Evolutionary conservation across 2,329 filamentous ascomycete species (phyloP), one percentile per base, ranked within the genome.

Genomic region (Penicillium sp.): DNA sequence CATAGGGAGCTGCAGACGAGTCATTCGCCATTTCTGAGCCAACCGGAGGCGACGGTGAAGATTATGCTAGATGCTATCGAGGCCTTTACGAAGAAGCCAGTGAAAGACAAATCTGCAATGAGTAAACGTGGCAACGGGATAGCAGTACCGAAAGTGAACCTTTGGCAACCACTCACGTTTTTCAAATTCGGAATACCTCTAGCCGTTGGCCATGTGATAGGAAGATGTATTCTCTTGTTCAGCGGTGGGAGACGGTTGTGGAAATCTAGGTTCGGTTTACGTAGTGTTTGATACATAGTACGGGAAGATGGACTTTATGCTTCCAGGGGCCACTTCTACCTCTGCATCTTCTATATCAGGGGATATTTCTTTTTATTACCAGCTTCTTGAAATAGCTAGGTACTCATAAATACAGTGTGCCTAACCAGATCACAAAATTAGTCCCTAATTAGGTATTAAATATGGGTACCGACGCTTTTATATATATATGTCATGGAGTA

Each of bases 21-120:
- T 20, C 79, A 82, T 65, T 80, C 76, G 11, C 77, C 78, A 0
- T 78, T 82, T 65, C 57, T 82, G 62, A 81, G 79, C 63, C 66
- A 64, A 60, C 76, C 78, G 0, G 64, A 69, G 2, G 73, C 74
- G 56, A 75, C 74, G 1, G 73, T 65, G 1, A 61, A 60, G 2
- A 64, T 79, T 47, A 61, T 81, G 14, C 1, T 67, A 11, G 68
- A 75, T 52, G 75, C 75, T 55, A 64, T 72, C 14, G 60, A 47
- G 28, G 64, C 66, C 18, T 70, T 74, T 61, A 62, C 58, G 20
- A 60, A 63, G 21, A 33, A 56, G 33, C 64, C 8, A 60, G 48
- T 28, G 35, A 18, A 20, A 21, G 28, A 21, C 7, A 9, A 33
- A 11, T 47, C 54, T 33, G 35, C 6, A 1, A 23, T 42, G 5